Evolutionary conservation across 2,329 filamentous ascomycete genomes (phyloP).

Genomic region (Pestalotiopsis sp.): DNA sequence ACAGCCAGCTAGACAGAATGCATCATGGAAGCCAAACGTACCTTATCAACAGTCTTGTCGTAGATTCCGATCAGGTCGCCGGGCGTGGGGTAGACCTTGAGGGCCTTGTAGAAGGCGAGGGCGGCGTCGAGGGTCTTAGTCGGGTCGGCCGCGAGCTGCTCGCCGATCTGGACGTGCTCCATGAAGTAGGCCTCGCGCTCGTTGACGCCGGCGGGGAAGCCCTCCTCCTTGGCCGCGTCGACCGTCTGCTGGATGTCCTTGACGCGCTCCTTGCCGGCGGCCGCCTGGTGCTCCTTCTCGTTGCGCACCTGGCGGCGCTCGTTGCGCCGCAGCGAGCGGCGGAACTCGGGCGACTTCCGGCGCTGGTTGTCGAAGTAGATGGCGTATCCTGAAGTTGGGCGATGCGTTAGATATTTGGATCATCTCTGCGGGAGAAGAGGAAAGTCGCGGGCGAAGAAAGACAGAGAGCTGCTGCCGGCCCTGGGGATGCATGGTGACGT

Average conservation of each 20-base stretch:
- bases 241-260: conserved; percentile 76
- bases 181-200: conserved; percentile 97
- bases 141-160: conserved; percentile 79
- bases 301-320: conserved; percentile 72
- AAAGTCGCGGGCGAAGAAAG: conserved; percentile 8
- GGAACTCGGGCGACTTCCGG: conserved; percentile 66
- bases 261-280: conserved; percentile 67
- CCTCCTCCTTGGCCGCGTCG: conserved; percentile 83
- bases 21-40: conserved; percentile 36
- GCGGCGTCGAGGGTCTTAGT: conserved; percentile 79
- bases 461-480: conserved; percentile 11
- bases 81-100: conserved; percentile 97
- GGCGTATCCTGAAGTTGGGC: conserved; percentile 55
- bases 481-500: conserved; percentile 30
- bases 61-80: conserved; percentile 94
- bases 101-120: conserved; percentile 94
- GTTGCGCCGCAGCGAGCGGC: conserved; percentile 72
- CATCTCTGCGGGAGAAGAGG: background rate
- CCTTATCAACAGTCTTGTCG: conserved; percentile 98
- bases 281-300: conserved; percentile 73
- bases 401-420: background rate
- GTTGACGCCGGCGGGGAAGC: conserved; percentile 87
- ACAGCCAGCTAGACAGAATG: background rate
- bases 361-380: conserved; percentile 72
- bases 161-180: conserved; percentile 88